These are phyloP conservation scores for Crucihimalaya himalaica DNA, from an alignment of 345 rosid species.

Conservation along the genomic window DNA sequence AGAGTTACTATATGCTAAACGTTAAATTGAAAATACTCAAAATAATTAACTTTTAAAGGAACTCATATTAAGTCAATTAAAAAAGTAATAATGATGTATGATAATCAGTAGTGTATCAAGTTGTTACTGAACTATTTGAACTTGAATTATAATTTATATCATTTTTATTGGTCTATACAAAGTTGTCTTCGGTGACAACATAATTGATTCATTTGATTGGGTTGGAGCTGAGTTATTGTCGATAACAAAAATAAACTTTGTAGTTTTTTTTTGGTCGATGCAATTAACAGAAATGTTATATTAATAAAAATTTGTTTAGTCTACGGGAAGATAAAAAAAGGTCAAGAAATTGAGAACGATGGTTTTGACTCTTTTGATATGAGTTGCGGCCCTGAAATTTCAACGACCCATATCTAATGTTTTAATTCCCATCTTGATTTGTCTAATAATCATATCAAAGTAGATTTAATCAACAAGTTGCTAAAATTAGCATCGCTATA, in stretches of 20 bases:
- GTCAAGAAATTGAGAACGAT: constrained; percentile 16
- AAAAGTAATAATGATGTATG: not conserved
- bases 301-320: not conserved
- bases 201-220: constrained; percentile 21
- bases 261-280: not conserved
- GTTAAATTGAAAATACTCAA: not conserved
- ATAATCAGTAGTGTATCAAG: not conserved
- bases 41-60: not conserved
- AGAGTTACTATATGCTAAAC: not conserved
- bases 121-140: not conserved
- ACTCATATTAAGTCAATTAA: not conserved
- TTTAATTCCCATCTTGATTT: constrained; percentile 3
- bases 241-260: not conserved
- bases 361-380: not conserved
- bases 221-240: constrained; percentile 30
- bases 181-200: constrained; percentile 33
- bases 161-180: constrained; percentile 16
- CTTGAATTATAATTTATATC: not conserved
- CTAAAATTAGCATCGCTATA: not conserved
- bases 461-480: not conserved
- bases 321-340: not conserved
- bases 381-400: not conserved
- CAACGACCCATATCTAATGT: not conserved
- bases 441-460: not conserved
- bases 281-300: not conserved